These are phyloP conservation scores for Carex pumila DNA, from an alignment of 176 grass and related monocot genomes.

Conservation along the genomic window DNA sequence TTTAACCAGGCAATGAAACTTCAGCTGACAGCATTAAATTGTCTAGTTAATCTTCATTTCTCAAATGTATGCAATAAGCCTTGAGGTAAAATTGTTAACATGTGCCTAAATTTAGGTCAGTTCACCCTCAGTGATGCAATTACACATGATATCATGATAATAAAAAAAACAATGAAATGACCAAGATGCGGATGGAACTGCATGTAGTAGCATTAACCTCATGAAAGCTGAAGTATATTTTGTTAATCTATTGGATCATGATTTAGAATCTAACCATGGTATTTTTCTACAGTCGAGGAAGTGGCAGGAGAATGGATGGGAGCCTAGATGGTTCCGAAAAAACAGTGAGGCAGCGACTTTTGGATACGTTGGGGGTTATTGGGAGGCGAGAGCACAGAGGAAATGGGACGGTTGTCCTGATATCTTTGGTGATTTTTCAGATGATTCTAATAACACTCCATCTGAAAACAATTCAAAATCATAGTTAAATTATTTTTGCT, in stretches of 20 bases:
- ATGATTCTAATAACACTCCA: slow-evolving; percentile 2
- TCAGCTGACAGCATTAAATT: neutral
- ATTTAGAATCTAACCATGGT: neutral
- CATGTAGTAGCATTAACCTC: neutral
- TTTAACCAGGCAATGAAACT: neutral
- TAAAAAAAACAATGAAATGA: neutral
- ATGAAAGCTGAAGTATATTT: neutral
- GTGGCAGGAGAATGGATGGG: slow-evolving; percentile 86
- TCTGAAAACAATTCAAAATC: slow-evolving; percentile 10
- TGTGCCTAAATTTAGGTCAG: neutral
- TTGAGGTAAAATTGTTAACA: neutral
- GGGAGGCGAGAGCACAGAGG: slow-evolving; percentile 54
- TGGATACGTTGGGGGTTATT: slow-evolving; percentile 65
- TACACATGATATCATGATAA: neutral
- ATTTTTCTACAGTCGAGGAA: slow-evolving; percentile 61
- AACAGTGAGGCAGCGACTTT: slow-evolving; percentile 40
- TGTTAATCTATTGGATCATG: neutral
- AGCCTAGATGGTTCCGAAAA: slow-evolving; percentile 74
- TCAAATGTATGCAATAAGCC: neutral
- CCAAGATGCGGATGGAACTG: neutral
- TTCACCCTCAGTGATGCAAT: neutral
- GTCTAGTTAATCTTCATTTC: neutral
- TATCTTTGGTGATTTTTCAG: slow-evolving; percentile 58
- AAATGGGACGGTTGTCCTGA: slow-evolving; percentile 65
- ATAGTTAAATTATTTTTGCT: slow-evolving; percentile 17